Percentiles rank a stretch among this genome's conserved stretches.
phyloP scores from a whole-genome alignment of 306 rosid genomes.

The Cicer yamashitae region DNA sequence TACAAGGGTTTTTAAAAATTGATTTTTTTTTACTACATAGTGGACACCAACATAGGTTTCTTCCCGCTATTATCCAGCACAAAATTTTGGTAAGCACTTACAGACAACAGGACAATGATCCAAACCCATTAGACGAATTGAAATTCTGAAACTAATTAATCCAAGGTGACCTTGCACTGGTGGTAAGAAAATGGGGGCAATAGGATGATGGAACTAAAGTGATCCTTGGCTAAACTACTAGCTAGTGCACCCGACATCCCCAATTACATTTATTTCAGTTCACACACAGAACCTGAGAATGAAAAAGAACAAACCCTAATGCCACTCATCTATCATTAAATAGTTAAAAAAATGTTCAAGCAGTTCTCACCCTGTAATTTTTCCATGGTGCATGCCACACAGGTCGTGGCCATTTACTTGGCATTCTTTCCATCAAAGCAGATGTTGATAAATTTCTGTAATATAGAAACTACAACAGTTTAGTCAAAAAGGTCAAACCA shows the following conservation, averaged over 20 bases:
- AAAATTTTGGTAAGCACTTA: not conserved
- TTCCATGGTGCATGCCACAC: constrained; percentile 98
- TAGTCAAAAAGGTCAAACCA: constrained; percentile 31
- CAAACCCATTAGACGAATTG: not conserved
- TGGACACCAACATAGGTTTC: not conserved
- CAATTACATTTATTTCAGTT: constrained; percentile 22
- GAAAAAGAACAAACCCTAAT: constrained; percentile 12
- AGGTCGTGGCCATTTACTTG: constrained; percentile 99
- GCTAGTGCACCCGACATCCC: constrained; percentile 20
- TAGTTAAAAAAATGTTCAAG: constrained; percentile 14
- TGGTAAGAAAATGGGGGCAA: constrained; percentile 9
- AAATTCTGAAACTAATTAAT: constrained; percentile 14
- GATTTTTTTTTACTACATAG: not conserved
- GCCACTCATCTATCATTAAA: constrained; percentile 29
- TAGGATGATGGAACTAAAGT: not conserved
- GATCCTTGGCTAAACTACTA: constrained; percentile 15
- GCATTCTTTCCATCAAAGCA: constrained; percentile 95
- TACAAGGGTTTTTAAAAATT: not conserved
- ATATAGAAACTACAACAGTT: constrained; percentile 41
- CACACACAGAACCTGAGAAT: not conserved
- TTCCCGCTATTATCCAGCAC: constrained; percentile 5
- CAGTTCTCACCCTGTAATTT: constrained; percentile 78
- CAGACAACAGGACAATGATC: not conserved
- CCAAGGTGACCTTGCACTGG: not conserved
- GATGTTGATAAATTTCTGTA: constrained; percentile 81